Conservation (phyloP, 345 rosid genomes). For the Salix viminalis region DNA sequence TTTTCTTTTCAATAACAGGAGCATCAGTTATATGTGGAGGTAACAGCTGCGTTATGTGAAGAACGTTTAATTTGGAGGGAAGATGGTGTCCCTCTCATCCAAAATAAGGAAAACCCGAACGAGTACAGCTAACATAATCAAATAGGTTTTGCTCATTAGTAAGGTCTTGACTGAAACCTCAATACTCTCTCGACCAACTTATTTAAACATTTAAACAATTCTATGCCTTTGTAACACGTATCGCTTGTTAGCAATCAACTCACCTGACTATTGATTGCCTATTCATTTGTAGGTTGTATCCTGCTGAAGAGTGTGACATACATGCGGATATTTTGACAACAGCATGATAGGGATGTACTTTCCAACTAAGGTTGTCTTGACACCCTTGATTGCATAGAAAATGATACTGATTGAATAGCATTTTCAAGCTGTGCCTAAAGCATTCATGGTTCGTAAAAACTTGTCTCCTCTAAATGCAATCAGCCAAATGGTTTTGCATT, state of each 20-base stretch:
- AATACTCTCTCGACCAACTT: background rate
- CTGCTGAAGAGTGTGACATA: background rate
- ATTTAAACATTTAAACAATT: background rate
- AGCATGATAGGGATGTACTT: background rate
- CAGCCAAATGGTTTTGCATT: too few species aligned
- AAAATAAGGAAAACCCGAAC: conserved; percentile 45
- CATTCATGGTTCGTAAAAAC: background rate
- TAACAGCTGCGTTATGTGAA: conserved; percentile 58
- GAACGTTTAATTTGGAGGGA: conserved; percentile 74
- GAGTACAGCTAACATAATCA: conserved; percentile 29
- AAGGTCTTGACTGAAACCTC: background rate
- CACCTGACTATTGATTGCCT: background rate
- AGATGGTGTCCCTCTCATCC: conserved; percentile 79
- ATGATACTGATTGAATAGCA: background rate
- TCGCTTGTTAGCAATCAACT: background rate
- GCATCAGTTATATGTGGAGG: conserved; percentile 73
- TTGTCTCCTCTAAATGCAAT: too few species aligned
- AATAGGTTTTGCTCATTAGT: background rate
- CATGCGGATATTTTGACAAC: background rate
- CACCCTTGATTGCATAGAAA: background rate
- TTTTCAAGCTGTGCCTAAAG: background rate
- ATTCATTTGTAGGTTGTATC: background rate
- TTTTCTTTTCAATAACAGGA: conserved; percentile 42
- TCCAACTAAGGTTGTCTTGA: background rate
- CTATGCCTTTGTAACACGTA: background rate